Conservation (phyloP, 2,329 filamentous ascomycete species). For the Nemania sp. region DNA sequence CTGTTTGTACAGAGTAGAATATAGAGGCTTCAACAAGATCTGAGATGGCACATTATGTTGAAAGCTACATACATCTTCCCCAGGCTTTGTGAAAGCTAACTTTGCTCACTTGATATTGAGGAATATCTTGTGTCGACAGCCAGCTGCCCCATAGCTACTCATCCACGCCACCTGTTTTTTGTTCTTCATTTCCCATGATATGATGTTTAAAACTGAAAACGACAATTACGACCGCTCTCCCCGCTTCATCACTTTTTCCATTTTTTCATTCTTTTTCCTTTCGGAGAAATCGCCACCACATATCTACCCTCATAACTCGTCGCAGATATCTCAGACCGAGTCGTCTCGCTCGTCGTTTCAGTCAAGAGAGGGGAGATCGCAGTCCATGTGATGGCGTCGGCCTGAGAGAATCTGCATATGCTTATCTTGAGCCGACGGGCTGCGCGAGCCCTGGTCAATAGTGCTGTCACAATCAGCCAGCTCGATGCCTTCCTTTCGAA, state of each 20-base stretch:
- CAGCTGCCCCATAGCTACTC: slow-evolving; percentile 4
- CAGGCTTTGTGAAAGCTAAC: slow-evolving; percentile 23
- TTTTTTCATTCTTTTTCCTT: slow-evolving; percentile 6
- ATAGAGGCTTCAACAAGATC: background rate
- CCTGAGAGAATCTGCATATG: slow-evolving; percentile 24
- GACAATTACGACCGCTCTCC: background rate
- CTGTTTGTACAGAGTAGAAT: too few relatives aligned
- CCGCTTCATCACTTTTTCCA: background rate
- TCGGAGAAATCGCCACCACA: slow-evolving; percentile 17
- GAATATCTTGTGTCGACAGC: slow-evolving; percentile 25
- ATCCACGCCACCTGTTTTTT: slow-evolving; percentile 19
- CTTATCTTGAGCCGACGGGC: slow-evolving; percentile 36
- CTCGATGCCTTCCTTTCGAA: slow-evolving; percentile 39
- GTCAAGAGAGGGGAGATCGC: slow-evolving; percentile 35
- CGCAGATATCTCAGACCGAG: background rate
- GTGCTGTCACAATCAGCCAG: slow-evolving; percentile 41
- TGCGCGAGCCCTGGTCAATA: slow-evolving; percentile 38
- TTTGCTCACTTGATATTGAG: slow-evolving; percentile 26
- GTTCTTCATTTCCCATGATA: slow-evolving; percentile 21
- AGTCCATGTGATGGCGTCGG: slow-evolving; percentile 27
- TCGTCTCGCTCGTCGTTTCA: slow-evolving; percentile 15
- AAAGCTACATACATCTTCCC: slow-evolving; percentile 24
- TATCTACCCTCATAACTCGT: slow-evolving; percentile 7
- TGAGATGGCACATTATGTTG: slow-evolving; percentile 8
- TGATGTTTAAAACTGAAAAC: slow-evolving; percentile 17